These are phyloP conservation scores for Gaultheria prostrata DNA, from an alignment of 148 eudicot species.

Conservation along the genomic window DNA sequence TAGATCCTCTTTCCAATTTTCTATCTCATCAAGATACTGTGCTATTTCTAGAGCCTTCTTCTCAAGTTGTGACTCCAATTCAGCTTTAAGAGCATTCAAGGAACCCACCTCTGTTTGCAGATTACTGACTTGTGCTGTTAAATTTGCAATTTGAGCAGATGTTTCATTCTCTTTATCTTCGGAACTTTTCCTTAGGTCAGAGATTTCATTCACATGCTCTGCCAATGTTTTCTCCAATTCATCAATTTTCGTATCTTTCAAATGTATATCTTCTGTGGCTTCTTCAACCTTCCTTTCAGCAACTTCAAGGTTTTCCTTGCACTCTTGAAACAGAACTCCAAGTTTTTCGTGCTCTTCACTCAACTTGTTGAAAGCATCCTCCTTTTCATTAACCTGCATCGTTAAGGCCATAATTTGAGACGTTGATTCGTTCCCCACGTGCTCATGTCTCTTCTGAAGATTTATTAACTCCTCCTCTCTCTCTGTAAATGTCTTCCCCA, in stretches of 20 bases:
- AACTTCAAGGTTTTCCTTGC: conserved; percentile 37
- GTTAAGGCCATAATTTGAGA: conserved; percentile 35
- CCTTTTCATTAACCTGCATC: conserved; percentile 36
- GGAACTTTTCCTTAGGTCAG: conserved; percentile 22
- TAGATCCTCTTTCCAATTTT: conserved; percentile 33
- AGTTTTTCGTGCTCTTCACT: conserved; percentile 36
- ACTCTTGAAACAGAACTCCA: conserved; percentile 31
- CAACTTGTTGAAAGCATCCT: conserved; percentile 28
- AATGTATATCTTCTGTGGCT: conserved; percentile 39
- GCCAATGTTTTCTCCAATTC: conserved; percentile 46
- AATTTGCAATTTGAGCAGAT: conserved; percentile 20
- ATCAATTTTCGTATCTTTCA: conserved; percentile 44
- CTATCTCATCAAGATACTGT: conserved; percentile 23
- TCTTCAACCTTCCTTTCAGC: conserved; percentile 48
- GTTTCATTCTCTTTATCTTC: conserved; percentile 32
- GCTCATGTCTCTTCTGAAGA: conserved; percentile 52
- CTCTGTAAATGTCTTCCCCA: conserved; percentile 42
- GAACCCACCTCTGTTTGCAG: conserved; percentile 33
- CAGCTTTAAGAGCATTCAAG: conserved; percentile 27
- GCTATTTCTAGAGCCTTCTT: conserved; percentile 27
- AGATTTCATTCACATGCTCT: conserved; percentile 34
- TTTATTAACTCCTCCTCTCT: conserved; percentile 35
- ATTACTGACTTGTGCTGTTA: conserved; percentile 26
- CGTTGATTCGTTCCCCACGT: conserved; percentile 36
- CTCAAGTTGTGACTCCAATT: conserved; percentile 25